phyloP scores from a whole-genome alignment of 805 yeast species.

The Clavispora vitiphila region DNA sequence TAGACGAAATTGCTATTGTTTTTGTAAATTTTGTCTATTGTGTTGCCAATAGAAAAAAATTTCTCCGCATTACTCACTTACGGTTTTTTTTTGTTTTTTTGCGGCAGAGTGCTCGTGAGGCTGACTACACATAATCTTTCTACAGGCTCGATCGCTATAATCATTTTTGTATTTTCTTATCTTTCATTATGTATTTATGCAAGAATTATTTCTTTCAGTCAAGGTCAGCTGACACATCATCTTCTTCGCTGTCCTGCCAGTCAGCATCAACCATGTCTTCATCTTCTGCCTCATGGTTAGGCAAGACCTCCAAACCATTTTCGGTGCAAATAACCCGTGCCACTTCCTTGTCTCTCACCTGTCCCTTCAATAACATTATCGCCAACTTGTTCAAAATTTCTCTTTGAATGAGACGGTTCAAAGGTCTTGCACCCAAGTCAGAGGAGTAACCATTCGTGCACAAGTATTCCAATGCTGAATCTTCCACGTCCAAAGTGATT shows the following conservation, averaged over 20 bases:
- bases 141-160: neutral
- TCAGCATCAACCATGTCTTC: conserved; percentile 50
- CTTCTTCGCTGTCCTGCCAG: conserved; percentile 57
- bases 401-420: conserved; percentile 84
- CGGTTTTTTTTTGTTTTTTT: no score
- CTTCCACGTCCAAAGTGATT: conserved; percentile 66
- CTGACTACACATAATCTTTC: neutral
- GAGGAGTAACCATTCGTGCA: conserved; percentile 84
- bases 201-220: conserved; percentile 10
- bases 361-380: conserved; percentile 79
- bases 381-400: conserved; percentile 88
- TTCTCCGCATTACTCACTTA: no score
- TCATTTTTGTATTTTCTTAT: neutral
- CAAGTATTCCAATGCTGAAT: conserved; percentile 74
- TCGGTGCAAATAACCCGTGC: conserved; percentile 58
- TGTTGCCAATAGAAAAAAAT: no score
- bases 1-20: no score
- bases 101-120: no score
- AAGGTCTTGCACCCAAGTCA: conserved; percentile 95
- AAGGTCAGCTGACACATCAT: conserved; percentile 31
- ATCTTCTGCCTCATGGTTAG: conserved; percentile 71
- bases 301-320: conserved; percentile 71
- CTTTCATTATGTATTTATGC: neutral
- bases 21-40: no score
- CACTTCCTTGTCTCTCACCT: conserved; percentile 80